Conservation (phyloP, 495 filamentous ascomycete genomes). For the Usnea hakonensis region DNA sequence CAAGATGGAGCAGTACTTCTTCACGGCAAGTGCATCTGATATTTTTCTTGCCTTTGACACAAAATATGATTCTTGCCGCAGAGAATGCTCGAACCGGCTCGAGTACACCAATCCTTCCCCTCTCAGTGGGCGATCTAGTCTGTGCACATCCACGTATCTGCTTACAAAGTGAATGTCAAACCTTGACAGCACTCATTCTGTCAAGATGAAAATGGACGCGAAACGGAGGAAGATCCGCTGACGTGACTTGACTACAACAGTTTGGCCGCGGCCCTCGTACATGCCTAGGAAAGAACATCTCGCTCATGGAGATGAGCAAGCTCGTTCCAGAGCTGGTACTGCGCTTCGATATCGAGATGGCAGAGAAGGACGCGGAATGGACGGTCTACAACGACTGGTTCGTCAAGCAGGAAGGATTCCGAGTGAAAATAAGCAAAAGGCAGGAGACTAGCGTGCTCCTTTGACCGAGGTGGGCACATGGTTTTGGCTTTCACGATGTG, state of each 20-base stretch:
- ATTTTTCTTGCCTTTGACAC: not conserved
- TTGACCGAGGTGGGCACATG: not conserved
- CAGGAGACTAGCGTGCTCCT: not conserved
- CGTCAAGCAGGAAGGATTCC: conserved; percentile 37
- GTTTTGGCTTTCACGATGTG: not conserved
- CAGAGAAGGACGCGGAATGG: conserved; percentile 30
- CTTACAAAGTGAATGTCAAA: not conserved
- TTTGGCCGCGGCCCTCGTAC: conserved; percentile 40
- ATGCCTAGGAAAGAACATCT: conserved; percentile 44
- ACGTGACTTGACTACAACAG: conserved; percentile 17
- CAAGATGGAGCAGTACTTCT: conserved; percentile 17
- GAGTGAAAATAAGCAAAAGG: not conserved
- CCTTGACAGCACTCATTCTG: not conserved
- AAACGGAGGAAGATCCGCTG: not conserved
- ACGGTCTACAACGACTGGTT: conserved; percentile 41
- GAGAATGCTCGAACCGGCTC: not conserved
- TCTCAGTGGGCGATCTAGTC: not conserved
- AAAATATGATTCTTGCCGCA: not conserved
- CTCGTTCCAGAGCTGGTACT: conserved; percentile 40
- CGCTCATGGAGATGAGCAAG: conserved; percentile 41
- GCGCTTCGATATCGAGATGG: conserved; percentile 35
- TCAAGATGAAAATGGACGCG: not conserved
- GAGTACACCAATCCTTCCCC: not conserved
- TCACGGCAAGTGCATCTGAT: conserved; percentile 2
- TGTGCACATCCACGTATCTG: not conserved